phyloP scores from a whole-genome alignment of 1,284 basidiomycete species.

The Marasmius fiardii region DNA sequence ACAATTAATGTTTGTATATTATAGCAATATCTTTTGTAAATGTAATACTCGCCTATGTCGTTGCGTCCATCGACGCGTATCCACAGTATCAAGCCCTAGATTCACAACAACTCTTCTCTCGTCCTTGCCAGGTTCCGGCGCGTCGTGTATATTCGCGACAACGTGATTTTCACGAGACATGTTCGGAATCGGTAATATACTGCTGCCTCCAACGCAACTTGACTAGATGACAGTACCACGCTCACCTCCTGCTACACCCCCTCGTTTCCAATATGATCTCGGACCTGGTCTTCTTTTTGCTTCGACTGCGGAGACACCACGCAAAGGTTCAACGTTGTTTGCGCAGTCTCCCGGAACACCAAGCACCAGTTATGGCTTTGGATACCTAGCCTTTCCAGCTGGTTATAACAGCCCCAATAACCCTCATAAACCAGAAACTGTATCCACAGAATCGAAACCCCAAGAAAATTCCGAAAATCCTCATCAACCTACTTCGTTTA shows the following conservation, averaged over 20 bases:
- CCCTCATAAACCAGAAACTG: background rate
- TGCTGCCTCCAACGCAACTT: too few relatives aligned
- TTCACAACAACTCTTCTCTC: too few relatives aligned
- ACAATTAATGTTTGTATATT: too few relatives aligned
- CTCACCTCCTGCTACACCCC: background rate
- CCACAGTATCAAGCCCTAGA: too few relatives aligned
- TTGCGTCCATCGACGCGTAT: too few relatives aligned
- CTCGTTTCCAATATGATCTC: background rate
- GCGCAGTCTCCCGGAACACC: background rate
- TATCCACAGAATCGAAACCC: background rate
- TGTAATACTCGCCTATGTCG: too few relatives aligned
- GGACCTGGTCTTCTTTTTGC: background rate
- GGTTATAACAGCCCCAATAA: background rate
- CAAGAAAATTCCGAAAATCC: background rate
- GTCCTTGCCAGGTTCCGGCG: too few relatives aligned
- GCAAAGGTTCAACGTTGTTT: background rate
- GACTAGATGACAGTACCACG: background rate
- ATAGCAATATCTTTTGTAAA: too few relatives aligned
- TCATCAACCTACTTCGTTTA: background rate
- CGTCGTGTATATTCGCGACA: too few relatives aligned
- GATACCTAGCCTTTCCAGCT: background rate
- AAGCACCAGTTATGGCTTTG: background rate
- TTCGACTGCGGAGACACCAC: background rate
- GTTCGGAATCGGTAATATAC: too few relatives aligned
- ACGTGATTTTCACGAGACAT: too few relatives aligned